Evolutionary conservation across 768 basidiomycete species (phyloP), one percentile per base, ranked within the genome.

Genomic region (Boletellus emodensis): DNA sequence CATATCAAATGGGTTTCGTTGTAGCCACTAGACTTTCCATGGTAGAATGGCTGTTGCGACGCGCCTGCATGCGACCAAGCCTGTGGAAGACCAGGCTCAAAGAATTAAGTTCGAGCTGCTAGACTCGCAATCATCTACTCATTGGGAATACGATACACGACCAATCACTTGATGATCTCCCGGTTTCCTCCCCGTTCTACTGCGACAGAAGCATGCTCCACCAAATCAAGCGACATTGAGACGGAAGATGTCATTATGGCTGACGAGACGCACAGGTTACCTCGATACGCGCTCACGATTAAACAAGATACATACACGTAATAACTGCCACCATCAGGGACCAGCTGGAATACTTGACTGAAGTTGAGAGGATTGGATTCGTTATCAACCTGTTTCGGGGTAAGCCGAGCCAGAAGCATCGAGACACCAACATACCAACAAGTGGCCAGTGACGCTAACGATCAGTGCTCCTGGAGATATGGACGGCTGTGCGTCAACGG

Each of bases 321-420:
- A 76, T 87, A 94, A 57, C 81, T 81, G 17, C 56, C 60, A 6
- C 75, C 81, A 3, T 94, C 90, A 24, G 81, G 85, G 46, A 90
- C 77, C 51, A 99, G 82, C 58, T 95, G 92, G 83, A 99, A 99
- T 55, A 83, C 75, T 72, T 99, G 96, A 57, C 85, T 90, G 76
- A 90, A 99, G 61, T 82, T 84, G 49, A 99, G 74, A n/a, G 90
- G 83, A 58, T 89, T 88, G 50, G 70, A 38, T 55, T 75, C 77
- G 54, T 88, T 90, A 59, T 97, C 94, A 57, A 98, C 83, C 90
- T 92, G 57, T 32, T 46, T 44, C 40, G 41, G 28, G 9, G 39
- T 57, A 6, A 52, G 53, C 40, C 40, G 51, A 17, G 41, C 3
- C 35, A 44, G 26, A 38, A 28, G 45, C 24, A 17, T 33, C 33